phyloP scores from a whole-genome alignment of 2,329 filamentous ascomycete genomes.

The Fusarium phyllophilum region DNA sequence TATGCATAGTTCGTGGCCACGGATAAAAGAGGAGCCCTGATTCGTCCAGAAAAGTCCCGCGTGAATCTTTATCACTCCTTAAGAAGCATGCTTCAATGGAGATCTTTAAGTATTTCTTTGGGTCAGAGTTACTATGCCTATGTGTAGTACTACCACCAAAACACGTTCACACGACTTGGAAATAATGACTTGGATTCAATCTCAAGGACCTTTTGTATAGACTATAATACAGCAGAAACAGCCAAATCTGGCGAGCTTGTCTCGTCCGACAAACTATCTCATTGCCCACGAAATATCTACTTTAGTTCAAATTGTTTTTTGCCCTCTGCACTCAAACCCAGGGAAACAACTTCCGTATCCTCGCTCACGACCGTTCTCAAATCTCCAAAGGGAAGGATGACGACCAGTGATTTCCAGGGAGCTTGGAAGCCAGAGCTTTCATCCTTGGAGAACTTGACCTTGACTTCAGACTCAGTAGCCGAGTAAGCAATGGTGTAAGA shows the following conservation, averaged over 20 bases:
- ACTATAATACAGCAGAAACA: neutral
- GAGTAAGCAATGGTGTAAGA: constrained; percentile 47
- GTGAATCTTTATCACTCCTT: too few species aligned
- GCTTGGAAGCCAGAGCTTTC: constrained; percentile 48
- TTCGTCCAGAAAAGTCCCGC: too few species aligned
- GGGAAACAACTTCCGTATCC: neutral
- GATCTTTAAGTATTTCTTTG: too few species aligned
- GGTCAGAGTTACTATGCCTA: neutral
- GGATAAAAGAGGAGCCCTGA: too few species aligned
- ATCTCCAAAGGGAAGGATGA: constrained; percentile 50
- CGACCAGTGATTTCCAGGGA: constrained; percentile 47
- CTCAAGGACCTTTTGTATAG: too few species aligned
- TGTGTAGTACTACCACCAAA: neutral
- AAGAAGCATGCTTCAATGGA: too few species aligned
- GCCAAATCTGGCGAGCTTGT: neutral
- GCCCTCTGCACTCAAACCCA: constrained; percentile 5
- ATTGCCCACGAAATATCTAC: neutral
- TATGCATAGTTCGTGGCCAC: too few species aligned
- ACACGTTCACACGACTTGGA: rapidly evolving
- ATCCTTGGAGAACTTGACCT: constrained; percentile 44
- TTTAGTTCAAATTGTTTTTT: neutral
- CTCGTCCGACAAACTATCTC: rapidly evolving
- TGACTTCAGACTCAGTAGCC: constrained; percentile 29
- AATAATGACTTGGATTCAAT: rapidly evolving
- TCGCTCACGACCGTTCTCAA: neutral